Conservation (phyloP, 352 stramenopile species). For the Phytophthora agathidicida region DNA sequence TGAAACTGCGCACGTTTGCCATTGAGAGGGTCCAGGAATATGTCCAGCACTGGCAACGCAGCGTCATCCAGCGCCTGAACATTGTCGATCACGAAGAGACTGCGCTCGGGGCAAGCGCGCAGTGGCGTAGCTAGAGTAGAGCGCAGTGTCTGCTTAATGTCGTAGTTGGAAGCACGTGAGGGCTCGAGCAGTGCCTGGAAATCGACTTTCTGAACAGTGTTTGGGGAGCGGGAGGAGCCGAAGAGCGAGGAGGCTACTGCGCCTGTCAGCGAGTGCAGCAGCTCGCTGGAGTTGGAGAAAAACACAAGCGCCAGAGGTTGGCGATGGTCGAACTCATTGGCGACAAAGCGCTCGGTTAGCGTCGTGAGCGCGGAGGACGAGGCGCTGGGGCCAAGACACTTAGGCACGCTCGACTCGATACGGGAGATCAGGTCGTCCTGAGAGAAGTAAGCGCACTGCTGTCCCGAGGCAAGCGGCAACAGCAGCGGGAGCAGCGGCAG, state of each 20-base stretch:
- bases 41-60: conserved; percentile 61
- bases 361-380: conserved; percentile 34
- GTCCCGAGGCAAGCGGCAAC: conserved; percentile 10
- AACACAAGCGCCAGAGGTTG: conserved; percentile 56
- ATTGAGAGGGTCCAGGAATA: conserved; percentile 76
- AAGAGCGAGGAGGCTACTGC: conserved; percentile 46
- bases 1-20: conserved; percentile 69
- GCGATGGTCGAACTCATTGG: conserved; percentile 63
- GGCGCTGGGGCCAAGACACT: conserved; percentile 42
- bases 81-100: conserved; percentile 58
- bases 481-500: conserved; percentile 17
- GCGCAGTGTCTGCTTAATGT: conserved; percentile 56
- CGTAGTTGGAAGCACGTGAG: conserved; percentile 40
- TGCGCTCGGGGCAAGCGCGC: conserved; percentile 50
- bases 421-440: conserved; percentile 51
- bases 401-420: conserved; percentile 45
- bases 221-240: conserved; percentile 15
- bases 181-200: conserved; percentile 37
- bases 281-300: conserved; percentile 54
- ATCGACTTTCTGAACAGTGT: conserved; percentile 35
- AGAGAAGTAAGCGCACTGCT: conserved; percentile 41
- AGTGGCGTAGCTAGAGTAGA: conserved; percentile 40
- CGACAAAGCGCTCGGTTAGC: conserved; percentile 49
- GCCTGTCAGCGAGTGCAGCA: conserved; percentile 38
- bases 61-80: conserved; percentile 51